Evolutionary conservation across 495 filamentous ascomycete genomes (phyloP).

Genomic region (Aspergillus sparsus): DNA sequence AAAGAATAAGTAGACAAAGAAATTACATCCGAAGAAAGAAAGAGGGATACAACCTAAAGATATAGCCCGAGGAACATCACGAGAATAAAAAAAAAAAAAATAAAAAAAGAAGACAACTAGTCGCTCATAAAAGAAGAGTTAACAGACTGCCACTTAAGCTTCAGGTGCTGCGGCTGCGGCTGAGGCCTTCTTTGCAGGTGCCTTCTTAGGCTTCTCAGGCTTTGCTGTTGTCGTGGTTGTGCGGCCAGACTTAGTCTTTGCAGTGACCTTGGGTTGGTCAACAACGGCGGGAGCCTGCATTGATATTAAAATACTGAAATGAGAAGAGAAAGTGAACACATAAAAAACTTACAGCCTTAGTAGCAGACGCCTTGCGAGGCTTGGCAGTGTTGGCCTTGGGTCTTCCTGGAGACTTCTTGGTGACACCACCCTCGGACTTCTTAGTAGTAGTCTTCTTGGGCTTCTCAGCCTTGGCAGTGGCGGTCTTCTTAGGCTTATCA

Average conservation of each 20-base stretch:
- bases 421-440: conserved; percentile 26
- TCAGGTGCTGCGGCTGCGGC: background rate
- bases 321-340: background rate
- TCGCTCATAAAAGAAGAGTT: conserved; percentile 24
- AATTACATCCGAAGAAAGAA: conserved; percentile 33
- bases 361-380: conserved; percentile 47
- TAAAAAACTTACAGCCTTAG: conserved; percentile 41
- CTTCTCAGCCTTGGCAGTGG: conserved; percentile 48
- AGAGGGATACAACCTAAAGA: conserved; percentile 31
- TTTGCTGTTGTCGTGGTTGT: conserved; percentile 76
- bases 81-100: conserved; percentile 35
- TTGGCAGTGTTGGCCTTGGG: conserved; percentile 59
- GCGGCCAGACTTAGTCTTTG: conserved; percentile 89
- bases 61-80: conserved; percentile 31
- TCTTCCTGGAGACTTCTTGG: conserved; percentile 38
- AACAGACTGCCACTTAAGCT: conserved; percentile 10
- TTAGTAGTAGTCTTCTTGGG: conserved; percentile 34
- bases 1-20: conserved; percentile 25
- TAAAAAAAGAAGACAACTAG: conserved; percentile 22
- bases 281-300: conserved; percentile 63
- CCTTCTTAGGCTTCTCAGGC: conserved; percentile 60
- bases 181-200: conserved; percentile 54
- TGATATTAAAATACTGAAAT: conserved; percentile 17
- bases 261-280: conserved; percentile 70
- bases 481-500: conserved; percentile 30